Conservation (phyloP, 106 monocot genomes). For the Narthecium ossifragum region DNA sequence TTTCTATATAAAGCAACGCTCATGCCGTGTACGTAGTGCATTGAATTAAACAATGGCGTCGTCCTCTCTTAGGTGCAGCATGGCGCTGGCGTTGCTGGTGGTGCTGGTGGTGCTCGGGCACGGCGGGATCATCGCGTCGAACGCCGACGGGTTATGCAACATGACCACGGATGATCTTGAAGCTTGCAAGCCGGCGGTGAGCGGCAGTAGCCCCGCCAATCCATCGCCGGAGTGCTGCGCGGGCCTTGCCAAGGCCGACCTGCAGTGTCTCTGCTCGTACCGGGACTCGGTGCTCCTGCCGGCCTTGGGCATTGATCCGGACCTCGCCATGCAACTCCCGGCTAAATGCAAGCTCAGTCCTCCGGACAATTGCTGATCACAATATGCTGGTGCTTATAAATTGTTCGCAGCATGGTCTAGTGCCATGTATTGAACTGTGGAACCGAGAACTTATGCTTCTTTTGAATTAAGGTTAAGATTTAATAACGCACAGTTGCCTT, state of each 20-base stretch:
- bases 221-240: not conserved
- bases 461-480: too few relatives aligned
- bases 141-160: not conserved
- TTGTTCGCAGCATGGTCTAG: too few relatives aligned
- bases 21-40: too few relatives aligned
- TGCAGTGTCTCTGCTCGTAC: constrained; percentile 2
- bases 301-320: not conserved
- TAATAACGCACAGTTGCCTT: too few relatives aligned
- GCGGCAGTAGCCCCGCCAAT: not conserved
- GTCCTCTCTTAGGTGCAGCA: not conserved
- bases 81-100: not conserved
- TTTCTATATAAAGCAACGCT: too few relatives aligned
- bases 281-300: not conserved
- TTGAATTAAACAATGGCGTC: not conserved
- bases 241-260: not conserved
- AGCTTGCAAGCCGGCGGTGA: not conserved
- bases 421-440: too few relatives aligned
- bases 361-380: not conserved
- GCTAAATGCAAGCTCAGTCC: not conserved
- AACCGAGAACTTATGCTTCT: too few relatives aligned
- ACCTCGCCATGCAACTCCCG: constrained; percentile 5
- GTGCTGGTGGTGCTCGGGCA: not conserved
- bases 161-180: not conserved
- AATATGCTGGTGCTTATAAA: too few relatives aligned
- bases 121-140: too few relatives aligned